Percentiles rank a stretch among this genome's conserved stretches.
Conservation (phyloP, 2,329 filamentous ascomycete genomes). For the Arthrobotrys conoides region DNA sequence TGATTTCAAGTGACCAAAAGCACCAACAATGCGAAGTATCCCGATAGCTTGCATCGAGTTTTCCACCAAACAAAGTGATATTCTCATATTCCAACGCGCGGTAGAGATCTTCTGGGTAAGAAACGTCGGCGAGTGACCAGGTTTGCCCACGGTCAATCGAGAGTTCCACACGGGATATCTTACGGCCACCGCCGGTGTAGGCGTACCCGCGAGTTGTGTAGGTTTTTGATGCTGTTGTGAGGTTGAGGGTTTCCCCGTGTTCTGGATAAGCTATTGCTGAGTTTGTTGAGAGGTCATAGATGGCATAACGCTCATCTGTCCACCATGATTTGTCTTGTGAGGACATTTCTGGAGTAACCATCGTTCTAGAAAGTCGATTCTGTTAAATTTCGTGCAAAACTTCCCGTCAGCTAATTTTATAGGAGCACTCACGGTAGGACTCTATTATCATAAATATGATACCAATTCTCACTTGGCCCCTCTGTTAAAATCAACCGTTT, state of each 20-base stretch:
- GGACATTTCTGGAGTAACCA: constrained; percentile 79
- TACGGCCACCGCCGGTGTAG: constrained; percentile 87
- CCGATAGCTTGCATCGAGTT: constrained; percentile 83
- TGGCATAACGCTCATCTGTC: constrained; percentile 91
- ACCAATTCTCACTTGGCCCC: constrained; percentile 90
- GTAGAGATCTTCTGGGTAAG: constrained; percentile 89
- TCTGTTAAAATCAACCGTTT: constrained; percentile 84
- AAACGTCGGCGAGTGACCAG: constrained; percentile 82
- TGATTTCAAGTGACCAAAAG: constrained; percentile 84
- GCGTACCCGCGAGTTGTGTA: constrained; percentile 75
- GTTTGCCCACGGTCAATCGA: constrained; percentile 85
- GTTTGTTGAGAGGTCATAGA: constrained; percentile 91
- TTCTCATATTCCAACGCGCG: constrained; percentile 75
- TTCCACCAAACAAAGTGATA: constrained; percentile 78
- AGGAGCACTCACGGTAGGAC: constrained; percentile 76
- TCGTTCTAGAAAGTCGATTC: constrained; percentile 71
- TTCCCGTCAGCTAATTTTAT: constrained; percentile 12
- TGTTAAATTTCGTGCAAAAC: not conserved
- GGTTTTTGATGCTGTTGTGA: constrained; percentile 25
- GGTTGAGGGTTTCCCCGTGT: constrained; percentile 77
- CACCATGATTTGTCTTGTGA: constrained; percentile 76
- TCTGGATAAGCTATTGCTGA: constrained; percentile 84
- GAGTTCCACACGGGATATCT: constrained; percentile 85
- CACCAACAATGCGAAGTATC: constrained; percentile 92
- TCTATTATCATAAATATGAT: constrained; percentile 93